phyloP scores from a whole-genome alignment of 345 rosid genomes.

The Salix dunnii region DNA sequence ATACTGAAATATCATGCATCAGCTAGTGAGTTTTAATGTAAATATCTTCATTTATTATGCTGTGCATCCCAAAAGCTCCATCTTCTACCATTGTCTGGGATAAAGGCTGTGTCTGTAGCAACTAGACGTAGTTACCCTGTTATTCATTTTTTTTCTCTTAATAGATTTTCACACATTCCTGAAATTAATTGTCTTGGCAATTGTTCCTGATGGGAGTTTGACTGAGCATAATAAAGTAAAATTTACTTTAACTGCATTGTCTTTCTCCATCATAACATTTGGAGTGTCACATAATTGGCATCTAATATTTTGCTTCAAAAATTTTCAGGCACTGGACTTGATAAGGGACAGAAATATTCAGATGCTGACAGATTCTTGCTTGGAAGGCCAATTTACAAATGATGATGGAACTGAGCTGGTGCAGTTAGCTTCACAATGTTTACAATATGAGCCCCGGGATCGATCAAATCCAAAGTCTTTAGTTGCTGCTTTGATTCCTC shows the following conservation, averaged over 20 bases:
- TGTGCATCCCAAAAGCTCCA: background rate
- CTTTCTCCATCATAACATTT: background rate
- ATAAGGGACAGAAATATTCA: slow-evolving; percentile 81
- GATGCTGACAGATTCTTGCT: slow-evolving; percentile 79
- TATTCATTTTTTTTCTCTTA: background rate
- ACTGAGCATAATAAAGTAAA: background rate
- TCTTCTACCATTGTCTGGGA: background rate
- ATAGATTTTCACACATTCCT: background rate
- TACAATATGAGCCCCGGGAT: slow-evolving; percentile 78
- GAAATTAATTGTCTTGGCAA: background rate
- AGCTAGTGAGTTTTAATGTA: background rate
- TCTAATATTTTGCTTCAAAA: slow-evolving; percentile 2
- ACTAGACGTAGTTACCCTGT: background rate
- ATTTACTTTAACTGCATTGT: background rate
- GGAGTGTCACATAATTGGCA: background rate
- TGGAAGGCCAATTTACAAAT: slow-evolving; percentile 76
- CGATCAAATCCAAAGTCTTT: slow-evolving; percentile 73
- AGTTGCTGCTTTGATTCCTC: slow-evolving; percentile 64
- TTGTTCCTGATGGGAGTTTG: background rate
- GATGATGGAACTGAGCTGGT: slow-evolving; percentile 73
- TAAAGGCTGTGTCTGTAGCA: background rate
- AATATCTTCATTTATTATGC: background rate
- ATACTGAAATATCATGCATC: background rate
- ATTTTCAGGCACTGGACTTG: slow-evolving; percentile 78
- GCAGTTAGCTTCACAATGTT: slow-evolving; percentile 72